A percentile compares a stretch with the other conserved stretches of the same genome.
Conservation (phyloP, 106 monocot genomes). For the Allium fistulosum region DNA sequence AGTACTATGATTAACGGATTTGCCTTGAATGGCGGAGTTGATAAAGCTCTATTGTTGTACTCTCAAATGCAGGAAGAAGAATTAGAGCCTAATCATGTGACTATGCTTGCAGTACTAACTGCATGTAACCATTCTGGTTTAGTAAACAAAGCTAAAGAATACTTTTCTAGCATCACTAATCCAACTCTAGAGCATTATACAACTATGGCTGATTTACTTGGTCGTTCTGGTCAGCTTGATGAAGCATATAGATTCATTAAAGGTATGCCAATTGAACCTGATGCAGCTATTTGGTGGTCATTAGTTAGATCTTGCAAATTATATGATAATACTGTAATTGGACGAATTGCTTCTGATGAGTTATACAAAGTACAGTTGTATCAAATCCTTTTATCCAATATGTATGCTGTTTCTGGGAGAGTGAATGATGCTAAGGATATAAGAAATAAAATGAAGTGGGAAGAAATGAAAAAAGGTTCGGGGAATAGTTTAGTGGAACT, state of each 20-base stretch:
- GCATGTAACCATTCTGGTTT: conserved; percentile 37
- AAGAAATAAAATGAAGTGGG: conserved; percentile 23
- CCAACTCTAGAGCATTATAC: conserved; percentile 43
- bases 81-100: conserved; percentile 20
- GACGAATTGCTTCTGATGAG: conserved; percentile 16
- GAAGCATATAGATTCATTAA: conserved; percentile 26
- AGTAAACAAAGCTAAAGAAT: conserved; percentile 19
- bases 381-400: conserved; percentile 40
- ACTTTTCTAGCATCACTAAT: conserved; percentile 33
- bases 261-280: conserved; percentile 19
- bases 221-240: conserved; percentile 22
- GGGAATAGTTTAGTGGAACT: conserved; percentile 45
- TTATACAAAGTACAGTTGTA: conserved; percentile 14
- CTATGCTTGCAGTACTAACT: conserved; percentile 20
- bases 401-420: conserved; percentile 20
- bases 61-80: conserved; percentile 8
- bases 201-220: conserved; percentile 26
- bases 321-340: conserved; percentile 17
- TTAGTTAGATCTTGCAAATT: conserved; percentile 31
- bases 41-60: conserved; percentile 22
- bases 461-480: conserved; percentile 24
- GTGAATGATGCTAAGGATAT: conserved; percentile 24
- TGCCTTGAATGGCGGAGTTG: conserved; percentile 26
- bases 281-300: conserved; percentile 24
- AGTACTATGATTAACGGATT: conserved; percentile 34